These are phyloP conservation scores for Penicillium sp. DNA, from an alignment of 2,329 filamentous ascomycete genomes.

Conservation along the genomic window DNA sequence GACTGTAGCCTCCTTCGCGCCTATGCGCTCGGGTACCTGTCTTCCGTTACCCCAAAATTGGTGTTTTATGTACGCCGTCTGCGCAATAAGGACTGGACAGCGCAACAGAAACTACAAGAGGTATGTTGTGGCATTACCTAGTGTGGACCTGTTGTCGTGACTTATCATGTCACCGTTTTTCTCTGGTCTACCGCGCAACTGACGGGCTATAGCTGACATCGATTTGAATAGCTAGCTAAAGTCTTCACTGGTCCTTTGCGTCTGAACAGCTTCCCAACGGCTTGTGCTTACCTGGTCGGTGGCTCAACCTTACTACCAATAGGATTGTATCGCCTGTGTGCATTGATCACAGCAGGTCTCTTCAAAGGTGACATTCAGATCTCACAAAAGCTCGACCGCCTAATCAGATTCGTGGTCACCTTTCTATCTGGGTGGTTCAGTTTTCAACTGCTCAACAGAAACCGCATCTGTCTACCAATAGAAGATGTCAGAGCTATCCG, in stretches of 20 bases:
- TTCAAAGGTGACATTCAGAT: constrained; percentile 16
- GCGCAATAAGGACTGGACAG: constrained; percentile 31
- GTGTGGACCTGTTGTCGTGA: background rate
- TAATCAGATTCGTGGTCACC: constrained; percentile 45
- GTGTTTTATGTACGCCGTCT: constrained; percentile 40
- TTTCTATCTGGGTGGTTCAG: constrained; percentile 51
- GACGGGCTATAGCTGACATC: constrained; percentile 18
- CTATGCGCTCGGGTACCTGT: constrained; percentile 50
- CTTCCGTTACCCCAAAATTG: constrained; percentile 47
- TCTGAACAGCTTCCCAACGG: constrained; percentile 51
- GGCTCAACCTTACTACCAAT: constrained; percentile 50
- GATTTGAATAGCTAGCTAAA: constrained; percentile 34
- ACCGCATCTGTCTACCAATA: constrained; percentile 22
- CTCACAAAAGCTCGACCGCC: constrained; percentile 19
- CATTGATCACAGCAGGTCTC: constrained; percentile 20
- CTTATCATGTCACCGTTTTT: constrained; percentile 7
- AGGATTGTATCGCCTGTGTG: constrained; percentile 27
- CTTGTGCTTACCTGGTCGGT: constrained; percentile 52
- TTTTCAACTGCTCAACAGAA: constrained; percentile 50
- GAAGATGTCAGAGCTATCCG: constrained; percentile 7
- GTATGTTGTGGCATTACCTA: constrained; percentile 26
- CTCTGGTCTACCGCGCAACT: background rate
- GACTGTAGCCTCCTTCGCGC: constrained; percentile 43
- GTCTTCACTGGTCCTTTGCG: constrained; percentile 43
- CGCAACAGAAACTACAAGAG: constrained; percentile 35